These are phyloP conservation scores for Metarhizium robertsii DNA, from an alignment of 2,329 filamentous ascomycete species.

Conservation along the genomic window DNA sequence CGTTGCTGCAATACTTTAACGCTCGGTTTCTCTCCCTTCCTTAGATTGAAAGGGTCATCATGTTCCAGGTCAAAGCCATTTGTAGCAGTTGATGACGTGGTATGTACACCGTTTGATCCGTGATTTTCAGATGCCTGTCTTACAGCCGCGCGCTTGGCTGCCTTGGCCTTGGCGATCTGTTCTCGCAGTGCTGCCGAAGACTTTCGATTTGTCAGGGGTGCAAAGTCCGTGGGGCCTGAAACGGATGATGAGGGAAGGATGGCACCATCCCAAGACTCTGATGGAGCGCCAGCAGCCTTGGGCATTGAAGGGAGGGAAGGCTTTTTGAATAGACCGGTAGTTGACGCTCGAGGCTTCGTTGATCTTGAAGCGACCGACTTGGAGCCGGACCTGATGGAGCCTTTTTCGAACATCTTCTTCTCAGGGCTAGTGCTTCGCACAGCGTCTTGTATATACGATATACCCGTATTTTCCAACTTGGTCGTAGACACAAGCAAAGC, in stretches of 20 bases:
- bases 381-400: slow-evolving; percentile 30
- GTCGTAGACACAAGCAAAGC: slow-evolving; percentile 12
- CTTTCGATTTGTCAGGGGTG: slow-evolving; percentile 35
- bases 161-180: slow-evolving; percentile 88
- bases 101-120: slow-evolving; percentile 20
- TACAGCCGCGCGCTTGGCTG: slow-evolving; percentile 54
- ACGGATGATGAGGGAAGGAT: slow-evolving; percentile 14
- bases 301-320: slow-evolving; percentile 36
- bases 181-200: slow-evolving; percentile 77
- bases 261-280: slow-evolving; percentile 20
- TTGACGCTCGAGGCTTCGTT: slow-evolving; percentile 41
- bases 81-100: slow-evolving; percentile 34
- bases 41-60: slow-evolving; percentile 62
- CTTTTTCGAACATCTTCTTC: slow-evolving; percentile 18
- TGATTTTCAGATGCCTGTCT: slow-evolving; percentile 20
- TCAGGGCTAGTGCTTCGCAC: slow-evolving; percentile 29
- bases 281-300: slow-evolving; percentile 6
- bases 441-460: slow-evolving; percentile 12
- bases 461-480: slow-evolving; percentile 16
- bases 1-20: slow-evolving; percentile 65
- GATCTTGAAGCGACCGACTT: slow-evolving; percentile 38
- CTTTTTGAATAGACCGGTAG: slow-evolving; percentile 46
- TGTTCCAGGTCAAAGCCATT: slow-evolving; percentile 42
- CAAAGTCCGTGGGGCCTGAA: slow-evolving; percentile 7
- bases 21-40: slow-evolving; percentile 44